Evolutionary conservation across 805 yeast species (phyloP).

Genomic region (Ogataea trehaloabstinens): DNA sequence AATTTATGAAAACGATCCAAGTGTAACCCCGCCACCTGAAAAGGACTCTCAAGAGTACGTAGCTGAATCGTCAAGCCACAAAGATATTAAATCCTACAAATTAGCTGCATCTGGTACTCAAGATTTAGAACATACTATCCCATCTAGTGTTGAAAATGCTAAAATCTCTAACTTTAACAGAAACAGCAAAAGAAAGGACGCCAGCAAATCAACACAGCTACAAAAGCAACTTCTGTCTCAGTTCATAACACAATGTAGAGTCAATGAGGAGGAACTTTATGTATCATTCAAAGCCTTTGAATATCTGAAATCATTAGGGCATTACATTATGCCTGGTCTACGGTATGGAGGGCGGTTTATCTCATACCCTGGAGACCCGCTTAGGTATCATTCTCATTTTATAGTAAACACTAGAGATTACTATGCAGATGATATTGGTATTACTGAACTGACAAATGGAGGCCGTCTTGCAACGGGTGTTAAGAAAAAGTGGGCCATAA

Average conservation of each 20-base stretch:
- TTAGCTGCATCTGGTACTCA: background rate
- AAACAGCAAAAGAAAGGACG: constrained; percentile 9
- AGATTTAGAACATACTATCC: background rate
- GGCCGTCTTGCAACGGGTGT: constrained; percentile 93
- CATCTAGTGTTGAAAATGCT: background rate
- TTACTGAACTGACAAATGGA: constrained; percentile 68
- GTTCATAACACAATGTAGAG: constrained; percentile 2
- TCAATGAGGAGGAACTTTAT: constrained; percentile 8
- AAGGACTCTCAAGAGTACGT: background rate
- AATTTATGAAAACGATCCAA: background rate
- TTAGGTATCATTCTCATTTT: constrained; percentile 84
- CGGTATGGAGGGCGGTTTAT: constrained; percentile 88
- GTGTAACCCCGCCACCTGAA: no score
- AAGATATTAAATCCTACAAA: background rate
- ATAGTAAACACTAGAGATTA: constrained; percentile 54
- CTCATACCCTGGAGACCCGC: constrained; percentile 94
- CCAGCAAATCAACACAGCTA: background rate
- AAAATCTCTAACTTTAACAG: constrained; percentile 20
- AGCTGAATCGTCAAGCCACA: background rate
- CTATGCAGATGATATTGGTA: constrained; percentile 50
- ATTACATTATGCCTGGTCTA: constrained; percentile 74
- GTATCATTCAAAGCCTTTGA: constrained; percentile 20
- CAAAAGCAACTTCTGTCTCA: constrained; percentile 5
- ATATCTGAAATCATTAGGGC: constrained; percentile 27
- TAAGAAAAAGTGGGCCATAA: constrained; percentile 75